Base-by-base conservation (phyloP, 306 rosid genomes). In the Carpinus viminea region DNA sequence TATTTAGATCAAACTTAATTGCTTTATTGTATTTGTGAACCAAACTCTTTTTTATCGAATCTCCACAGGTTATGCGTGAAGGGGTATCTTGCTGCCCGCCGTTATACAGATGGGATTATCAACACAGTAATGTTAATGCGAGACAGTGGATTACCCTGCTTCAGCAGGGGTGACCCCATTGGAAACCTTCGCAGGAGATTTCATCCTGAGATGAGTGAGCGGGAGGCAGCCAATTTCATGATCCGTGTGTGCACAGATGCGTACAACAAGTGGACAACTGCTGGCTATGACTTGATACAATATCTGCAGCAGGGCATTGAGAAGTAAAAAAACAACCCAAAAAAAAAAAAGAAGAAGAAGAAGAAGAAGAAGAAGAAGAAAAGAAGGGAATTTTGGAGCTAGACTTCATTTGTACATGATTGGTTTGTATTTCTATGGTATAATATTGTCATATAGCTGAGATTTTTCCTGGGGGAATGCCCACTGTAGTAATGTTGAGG, bases 201-300 rank as follows among this genome's bases (percentile, higher is more conserved):
- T 79, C 98, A 93, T 89, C 98, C 98, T 1, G 98, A 93, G 85
- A 91, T 93, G 98, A 93, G 85, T 38, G 98, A 93, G 76, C 97
- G 96, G 1, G 99, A 95, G 82, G 99, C 99, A 16, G 99, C 99
- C 46, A 91, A 88, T 88, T 95, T 92, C 85, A 92, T 95, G 99
- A 90, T 91, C 85, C 98, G 68, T 53, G 99, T 95, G 20, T 95
- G 99, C 80, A 87, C 93, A 38, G 99, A 95, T 87, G 99, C 99
- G 41, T 95, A 95, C 78, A 95, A 93, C 84, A 95, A 95, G 89
- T 95, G 99, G 99, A 95, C 98, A 20, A 95, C 99, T 56, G 99
- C 99, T 16, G 99, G 99, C 71, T 95, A 95, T 78, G 99, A 95
- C 86, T 86, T 95, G 85, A 95, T 95, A 82, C 99, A 95, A 78